These are phyloP conservation scores for Schizopora paradoxa DNA, from an alignment of 1,284 basidiomycete species.

Conservation along the genomic window DNA sequence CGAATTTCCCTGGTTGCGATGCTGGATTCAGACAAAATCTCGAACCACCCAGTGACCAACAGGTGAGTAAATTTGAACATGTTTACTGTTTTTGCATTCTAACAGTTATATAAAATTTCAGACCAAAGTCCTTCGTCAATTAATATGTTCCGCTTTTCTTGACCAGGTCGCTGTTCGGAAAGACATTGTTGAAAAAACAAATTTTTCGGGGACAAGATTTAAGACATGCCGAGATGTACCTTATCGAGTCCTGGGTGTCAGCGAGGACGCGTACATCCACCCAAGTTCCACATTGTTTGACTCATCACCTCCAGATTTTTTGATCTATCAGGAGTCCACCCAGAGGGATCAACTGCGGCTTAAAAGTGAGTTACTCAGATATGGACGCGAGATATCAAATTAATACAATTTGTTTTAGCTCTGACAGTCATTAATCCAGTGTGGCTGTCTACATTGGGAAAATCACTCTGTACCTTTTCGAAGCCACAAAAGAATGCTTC, in stretches of 20 bases:
- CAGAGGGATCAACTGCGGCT: constrained; percentile 74
- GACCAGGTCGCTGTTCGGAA: constrained; percentile 95
- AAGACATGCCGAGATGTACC: constrained; percentile 76
- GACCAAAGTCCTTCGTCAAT: constrained; percentile 88
- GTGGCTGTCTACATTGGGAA: constrained; percentile 84
- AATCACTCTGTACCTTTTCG: constrained; percentile 81
- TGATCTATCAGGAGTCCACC: constrained; percentile 82
- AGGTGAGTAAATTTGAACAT: constrained; percentile 41
- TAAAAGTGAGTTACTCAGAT: constrained; percentile 52
- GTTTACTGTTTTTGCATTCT: constrained; percentile 2
- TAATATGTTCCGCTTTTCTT: constrained; percentile 87
- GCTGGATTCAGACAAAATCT: constrained; percentile 57
- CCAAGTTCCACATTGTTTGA: constrained; percentile 79
- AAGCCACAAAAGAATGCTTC: constrained; percentile 74
- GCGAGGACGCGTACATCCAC: constrained; percentile 91
- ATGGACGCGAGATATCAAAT: constrained; percentile 14
- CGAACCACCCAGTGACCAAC: constrained; percentile 66
- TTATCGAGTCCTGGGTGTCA: constrained; percentile 79
- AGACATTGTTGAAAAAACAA: constrained; percentile 64
- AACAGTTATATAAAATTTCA: constrained; percentile 32
- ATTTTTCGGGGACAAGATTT: constrained; percentile 61
- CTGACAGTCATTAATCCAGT: constrained; percentile 83
- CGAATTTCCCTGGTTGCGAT: constrained; percentile 60
- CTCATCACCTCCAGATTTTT: constrained; percentile 75
- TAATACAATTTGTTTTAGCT: constrained; percentile 37